Base-by-base conservation (phyloP, 1,139 yeast species). In the Oligophagozyma castellii region DNA sequence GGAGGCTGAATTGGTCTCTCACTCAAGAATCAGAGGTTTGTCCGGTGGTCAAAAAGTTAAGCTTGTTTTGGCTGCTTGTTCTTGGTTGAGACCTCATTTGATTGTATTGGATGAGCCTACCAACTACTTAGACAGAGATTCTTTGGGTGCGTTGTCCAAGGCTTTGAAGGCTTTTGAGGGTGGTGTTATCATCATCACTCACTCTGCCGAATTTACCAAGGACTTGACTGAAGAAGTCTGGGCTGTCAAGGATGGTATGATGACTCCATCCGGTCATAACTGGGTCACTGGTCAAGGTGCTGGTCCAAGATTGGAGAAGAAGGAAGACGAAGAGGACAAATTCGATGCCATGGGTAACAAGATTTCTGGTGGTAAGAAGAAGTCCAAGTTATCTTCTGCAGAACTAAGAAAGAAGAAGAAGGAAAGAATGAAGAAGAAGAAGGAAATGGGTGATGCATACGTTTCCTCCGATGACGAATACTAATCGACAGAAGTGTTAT, bases 371-470 rank as follows among this genome's bases (percentile, higher is more conserved):
- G 83, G 71, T 62, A 83, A 84, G 81, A 89, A 89, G 92, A 86
- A 80, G 78, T 73, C 73, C 67, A 89, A 86, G 80, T 74, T 89
- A 61, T 79, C 95, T 49, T 86, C 96, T 59, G 95, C 98, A 48
- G 98, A 89, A 68, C 73, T 89, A 64, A 81, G 98, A 76, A 89
- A 89, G 95, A 89, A 89, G 94, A 89, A 89, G 95, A 89, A 89
- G 94, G 98, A 89, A 72, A 84, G 98, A 77, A 86, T 89, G 96
- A 83, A 80, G 81, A 89, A 86, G 92, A 89, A 89, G 95, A 89
- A 89, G 93, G 94, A 79, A 65, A 67, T 84, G 63, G 96, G 96
- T 73, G 98, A 89, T 59, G 96, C 93, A 63, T 89, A 89, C 63
- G 95, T 84, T 50, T 86, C 95, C 48, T 79, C 93, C 46, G 96